Evolutionary conservation across 2,329 filamentous ascomycete genomes (phyloP), one percentile per base, ranked within the genome.

Genomic region (Stemphylium lycopersici): DNA sequence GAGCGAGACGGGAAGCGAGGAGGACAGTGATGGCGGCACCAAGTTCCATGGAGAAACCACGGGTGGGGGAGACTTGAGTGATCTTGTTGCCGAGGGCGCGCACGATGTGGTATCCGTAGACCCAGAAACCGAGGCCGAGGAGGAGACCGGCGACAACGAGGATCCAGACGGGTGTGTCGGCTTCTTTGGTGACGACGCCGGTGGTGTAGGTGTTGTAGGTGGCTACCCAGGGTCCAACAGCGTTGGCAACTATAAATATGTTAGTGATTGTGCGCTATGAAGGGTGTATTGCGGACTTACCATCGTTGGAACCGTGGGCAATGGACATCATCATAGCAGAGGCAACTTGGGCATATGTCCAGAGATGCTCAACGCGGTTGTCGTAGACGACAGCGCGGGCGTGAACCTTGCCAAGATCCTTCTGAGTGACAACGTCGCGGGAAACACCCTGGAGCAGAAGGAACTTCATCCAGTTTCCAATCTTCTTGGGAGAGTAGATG

Each of bases 241-340:
- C 84, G 68, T 84, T 88, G 65, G 83, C 78, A 20, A 89, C 83
- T 54, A 16, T 15, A 6, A 8, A 22, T 8, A 10, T 12, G 7
- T 54, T 50, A 54, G 40, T 20, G 11, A 13, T 22, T 42, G 3
- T 44, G 20, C 20, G 4, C 18, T 24, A 3, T 4, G 1, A 10
- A 0, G 22, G 2, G 3, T 7, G 2, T 3, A 16, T 2, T n/a
- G 4, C 2, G 7, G 13, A 29, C 52, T 40, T 37, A 54, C 52
- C 52, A 59, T 89, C 87, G 71, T 89, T 89, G 61, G 85, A 85
- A 22, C 87, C 87, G 74, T 89, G 88, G 1, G 87, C 87, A 67
- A 90, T 90, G 1, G 87, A 89, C 29, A 87, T 87, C 54, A 87
- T 90, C 78, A 86, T 88, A 54, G 88, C 88, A 34, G 87, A 71